Percentiles rank a stretch among this genome's conserved stretches.
Evolutionary conservation across 768 basidiomycete species (phyloP).

Genomic region (Scleroderma citrinum): DNA sequence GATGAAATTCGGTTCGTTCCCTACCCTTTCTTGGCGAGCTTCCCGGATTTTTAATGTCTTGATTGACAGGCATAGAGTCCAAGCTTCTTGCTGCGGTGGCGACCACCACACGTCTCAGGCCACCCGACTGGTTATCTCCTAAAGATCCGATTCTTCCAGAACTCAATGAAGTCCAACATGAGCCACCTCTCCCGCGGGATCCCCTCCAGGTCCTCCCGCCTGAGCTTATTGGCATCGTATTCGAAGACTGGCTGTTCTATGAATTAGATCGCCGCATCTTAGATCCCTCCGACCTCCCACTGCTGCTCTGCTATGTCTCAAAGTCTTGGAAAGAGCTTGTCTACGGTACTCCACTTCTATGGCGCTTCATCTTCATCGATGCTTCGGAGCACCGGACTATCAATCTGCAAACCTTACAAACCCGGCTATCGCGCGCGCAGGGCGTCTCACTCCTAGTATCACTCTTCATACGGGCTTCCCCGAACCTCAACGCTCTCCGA

Average conservation of each 20-base stretch:
- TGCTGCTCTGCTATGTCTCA: slow-evolving; percentile 1
- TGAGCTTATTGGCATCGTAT: slow-evolving; percentile 1
- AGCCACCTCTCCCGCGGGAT: neutral
- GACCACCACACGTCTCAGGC: no score
- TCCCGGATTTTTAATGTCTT: no score
- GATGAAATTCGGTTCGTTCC: no score
- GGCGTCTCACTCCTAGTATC: neutral
- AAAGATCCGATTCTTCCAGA: no score
- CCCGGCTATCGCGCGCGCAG: neutral
- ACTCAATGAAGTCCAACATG: no score
- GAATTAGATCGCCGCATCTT: neutral
- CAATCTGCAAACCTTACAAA: neutral
- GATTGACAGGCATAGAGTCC: no score
- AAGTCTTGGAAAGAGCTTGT: slow-evolving; percentile 4
- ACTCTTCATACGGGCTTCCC: neutral
- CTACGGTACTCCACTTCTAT: neutral
- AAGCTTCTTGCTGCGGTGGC: no score
- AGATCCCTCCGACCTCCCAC: neutral
- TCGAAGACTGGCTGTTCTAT: neutral
- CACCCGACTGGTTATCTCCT: no score
- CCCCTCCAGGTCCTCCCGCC: neutral
- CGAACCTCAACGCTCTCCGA: neutral
- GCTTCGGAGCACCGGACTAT: neutral
- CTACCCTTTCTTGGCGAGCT: no score
- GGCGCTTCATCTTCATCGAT: neutral